Base-by-base conservation (phyloP, 2,329 filamentous ascomycete genomes). In the Colletotrichum phormii region DNA sequence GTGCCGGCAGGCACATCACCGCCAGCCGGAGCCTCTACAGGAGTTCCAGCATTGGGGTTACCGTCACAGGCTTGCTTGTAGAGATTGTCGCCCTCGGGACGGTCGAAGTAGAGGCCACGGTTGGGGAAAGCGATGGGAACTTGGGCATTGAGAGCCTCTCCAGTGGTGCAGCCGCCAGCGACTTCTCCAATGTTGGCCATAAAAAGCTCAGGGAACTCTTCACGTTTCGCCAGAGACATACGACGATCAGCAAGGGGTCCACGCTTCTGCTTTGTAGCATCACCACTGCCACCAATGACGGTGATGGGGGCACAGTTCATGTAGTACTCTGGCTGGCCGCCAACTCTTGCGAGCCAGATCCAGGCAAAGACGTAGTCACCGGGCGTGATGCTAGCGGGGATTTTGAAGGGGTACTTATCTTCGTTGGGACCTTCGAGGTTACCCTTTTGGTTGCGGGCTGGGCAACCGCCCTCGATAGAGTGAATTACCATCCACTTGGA, bases 241-340 rank as follows among this genome's bases (percentile, higher is more conserved):
- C 70, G 31, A 35, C 66, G 54, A 8, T 53, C 70, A 3, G 2
- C 59, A 5, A 53, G 2, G n/a, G 26, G 15, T 12, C 18, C 66
- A 15, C 54, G 46, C 54, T 57, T 70, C 59, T 54, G 64, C 29
- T 70, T 69, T 6, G 33, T n/a, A 22, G 42, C 42, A 22, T 18
- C 42, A 7, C 18, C 18, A 49, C 15, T 18, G 42, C 37, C 42
- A 46, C 37, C 33, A 24, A 54, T 46, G 12, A 72, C 54, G 18
- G 66, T 72, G 60, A 70, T 69, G 18, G 70, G 70, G 15, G 70
- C 70, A 55, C 70, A 72, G 13, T 72, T 72, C 70, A 72, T 72
- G 55, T 72, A 72, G 13, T 72, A 72, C 60, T 72, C 66, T 0
- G 70, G 70, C 35, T 70, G 65, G 0, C 66, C 66, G 0, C 66